Conservation (phyloP, 1,284 basidiomycete genomes). For the Takashimella tepidaria region DNA sequence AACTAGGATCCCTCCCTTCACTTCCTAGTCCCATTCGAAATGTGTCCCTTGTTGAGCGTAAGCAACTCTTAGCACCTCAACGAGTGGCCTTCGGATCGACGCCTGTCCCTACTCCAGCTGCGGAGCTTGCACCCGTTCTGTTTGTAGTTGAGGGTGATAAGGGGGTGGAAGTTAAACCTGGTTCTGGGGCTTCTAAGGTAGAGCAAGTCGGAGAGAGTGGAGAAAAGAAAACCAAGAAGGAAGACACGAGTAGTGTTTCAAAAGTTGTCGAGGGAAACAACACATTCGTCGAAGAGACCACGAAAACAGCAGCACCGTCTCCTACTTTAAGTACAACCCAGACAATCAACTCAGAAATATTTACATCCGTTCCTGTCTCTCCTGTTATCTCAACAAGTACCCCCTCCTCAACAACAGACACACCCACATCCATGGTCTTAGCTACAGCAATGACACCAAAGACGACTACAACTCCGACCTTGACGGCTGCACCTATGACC, state of each 20-base stretch:
- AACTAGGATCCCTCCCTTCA: slow-evolving; percentile 24
- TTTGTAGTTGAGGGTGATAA: neutral
- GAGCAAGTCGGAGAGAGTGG: no score
- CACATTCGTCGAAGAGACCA: no score
- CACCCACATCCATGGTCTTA: neutral
- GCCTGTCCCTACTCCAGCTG: neutral
- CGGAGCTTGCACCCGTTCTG: neutral
- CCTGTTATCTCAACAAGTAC: neutral
- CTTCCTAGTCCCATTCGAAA: slow-evolving; percentile 22
- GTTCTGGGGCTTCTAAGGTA: no score
- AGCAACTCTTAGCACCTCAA: slow-evolving; percentile 10
- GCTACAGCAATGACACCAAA: neutral
- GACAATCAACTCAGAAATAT: no score
- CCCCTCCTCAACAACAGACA: neutral
- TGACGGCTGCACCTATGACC: neutral
- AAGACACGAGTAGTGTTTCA: no score
- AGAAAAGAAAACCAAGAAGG: slow-evolving; percentile 1
- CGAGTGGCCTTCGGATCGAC: neutral
- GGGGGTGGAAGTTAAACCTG: no score
- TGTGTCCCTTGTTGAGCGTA: slow-evolving; percentile 22
- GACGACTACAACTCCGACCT: neutral
- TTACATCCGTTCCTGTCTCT: no score
- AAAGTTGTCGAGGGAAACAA: no score
- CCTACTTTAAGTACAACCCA: no score
- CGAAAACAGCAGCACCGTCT: no score